Base-by-base conservation (phyloP, 768 basidiomycete genomes). In the Boletus vinaceobasis region DNA sequence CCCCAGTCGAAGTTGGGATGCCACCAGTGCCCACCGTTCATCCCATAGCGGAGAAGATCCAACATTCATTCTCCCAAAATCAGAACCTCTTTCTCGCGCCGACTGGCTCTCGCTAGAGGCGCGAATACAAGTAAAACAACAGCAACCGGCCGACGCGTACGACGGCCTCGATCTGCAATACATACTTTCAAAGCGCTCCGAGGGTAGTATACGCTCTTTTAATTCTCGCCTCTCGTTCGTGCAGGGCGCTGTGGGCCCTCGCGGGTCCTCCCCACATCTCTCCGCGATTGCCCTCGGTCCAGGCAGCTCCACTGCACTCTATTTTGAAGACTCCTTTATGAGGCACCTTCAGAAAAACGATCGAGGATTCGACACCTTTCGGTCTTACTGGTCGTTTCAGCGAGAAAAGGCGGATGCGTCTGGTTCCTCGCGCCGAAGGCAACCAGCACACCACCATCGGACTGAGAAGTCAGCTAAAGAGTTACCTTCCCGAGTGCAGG, bases 1-100 rank as follows among this genome's bases (percentile, higher is more conserved):
- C 19, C 78, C 79, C 21, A 87, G 84, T 62, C 77, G 79, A 58
- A 85, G 83, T 61, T 68, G 84, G 60, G 83, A 86, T 52, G 80
- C 84, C 45, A 71, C 70, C 17, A 60, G 64, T 21, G 53, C 50
- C 1, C 61, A 60, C 23, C 56, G 59, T 38, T 60, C 60, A 19
- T 60, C 64, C n/a, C 57, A 47, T 8, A 50, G 51, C 39, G 65
- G 51, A 39, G 66, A 61, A 49, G 63, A 60, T 52, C 63, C 57
- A n/a, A 32, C 60, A 7, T 27, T 63, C 19, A 56, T 63, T 27
- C 75, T 81, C 7, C 79, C 86, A 17, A 75, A 75, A 53, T 83
- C 77, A 36, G 80, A 80, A 46, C 73, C 71, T 1, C 60, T 51
- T 7, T 65, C 63, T 32, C 65, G 63, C 52, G 75, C 74, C 33